phyloP scores from a whole-genome alignment of 768 basidiomycete species.

The Leucogyrophana mollusca region DNA sequence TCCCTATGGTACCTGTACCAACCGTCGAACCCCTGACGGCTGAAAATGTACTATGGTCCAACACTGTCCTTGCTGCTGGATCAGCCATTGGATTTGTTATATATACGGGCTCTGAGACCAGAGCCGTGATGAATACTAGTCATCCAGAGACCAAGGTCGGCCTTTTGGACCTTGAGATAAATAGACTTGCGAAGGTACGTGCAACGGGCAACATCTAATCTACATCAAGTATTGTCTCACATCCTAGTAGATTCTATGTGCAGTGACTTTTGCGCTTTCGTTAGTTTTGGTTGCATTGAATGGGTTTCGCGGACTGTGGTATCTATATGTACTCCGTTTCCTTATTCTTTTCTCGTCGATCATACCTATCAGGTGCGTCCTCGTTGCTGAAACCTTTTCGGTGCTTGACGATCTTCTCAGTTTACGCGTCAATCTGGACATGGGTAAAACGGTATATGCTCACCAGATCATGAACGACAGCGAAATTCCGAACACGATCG shows the following conservation, averaged over 20 bases:
- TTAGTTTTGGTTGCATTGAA: conserved; percentile 92
- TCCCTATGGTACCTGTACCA: conserved; percentile 39
- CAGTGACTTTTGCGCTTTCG: conserved; percentile 90
- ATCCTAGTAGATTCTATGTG: conserved; percentile 75
- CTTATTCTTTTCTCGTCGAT: conserved; percentile 98
- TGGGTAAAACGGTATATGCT: conserved; percentile 99
- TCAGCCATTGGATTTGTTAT: conserved; percentile 90
- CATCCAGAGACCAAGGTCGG: conserved; percentile 96
- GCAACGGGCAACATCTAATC: neutral
- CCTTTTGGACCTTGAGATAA: conserved; percentile 90
- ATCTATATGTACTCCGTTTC: conserved; percentile 95
- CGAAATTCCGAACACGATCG: conserved; percentile 94
- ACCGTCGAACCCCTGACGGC: conserved; percentile 85
- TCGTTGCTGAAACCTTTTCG: neutral
- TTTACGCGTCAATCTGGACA: conserved; percentile 97
- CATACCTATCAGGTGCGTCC: conserved; percentile 91
- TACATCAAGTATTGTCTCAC: neutral
- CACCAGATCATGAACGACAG: conserved; percentile 90
- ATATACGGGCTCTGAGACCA: conserved; percentile 92
- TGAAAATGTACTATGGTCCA: conserved; percentile 96
- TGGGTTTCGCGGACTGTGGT: conserved; percentile 94
- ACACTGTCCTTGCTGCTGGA: conserved; percentile 95
- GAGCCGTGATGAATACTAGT: conserved; percentile 98
- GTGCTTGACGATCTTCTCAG: conserved; percentile 37
- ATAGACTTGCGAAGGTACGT: conserved; percentile 87